Evolutionary conservation across 495 filamentous ascomycete species (phyloP).

Genomic region (Melanomma pulvis-pyrius): DNA sequence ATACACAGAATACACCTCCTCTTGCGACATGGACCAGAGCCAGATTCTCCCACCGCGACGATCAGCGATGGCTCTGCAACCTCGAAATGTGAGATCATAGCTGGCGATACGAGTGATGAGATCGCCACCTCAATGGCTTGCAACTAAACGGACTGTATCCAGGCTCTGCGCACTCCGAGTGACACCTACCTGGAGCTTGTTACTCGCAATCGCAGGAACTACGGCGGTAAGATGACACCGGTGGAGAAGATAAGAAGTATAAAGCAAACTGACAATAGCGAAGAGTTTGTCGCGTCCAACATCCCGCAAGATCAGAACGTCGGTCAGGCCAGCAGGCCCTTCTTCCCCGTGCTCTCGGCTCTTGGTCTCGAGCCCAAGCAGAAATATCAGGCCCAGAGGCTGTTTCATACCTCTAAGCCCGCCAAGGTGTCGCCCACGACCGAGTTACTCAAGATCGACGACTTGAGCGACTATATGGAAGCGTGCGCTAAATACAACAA

Average conservation of each 20-base stretch:
- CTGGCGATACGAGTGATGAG: neutral
- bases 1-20: neutral
- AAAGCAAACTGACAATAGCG: neutral
- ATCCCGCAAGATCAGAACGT: neutral
- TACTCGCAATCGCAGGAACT: neutral
- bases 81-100: neutral
- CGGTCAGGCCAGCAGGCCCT: neutral
- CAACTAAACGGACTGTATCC: neutral
- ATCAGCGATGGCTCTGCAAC: neutral
- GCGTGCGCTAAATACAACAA: neutral
- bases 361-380: neutral
- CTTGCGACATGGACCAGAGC: neutral
- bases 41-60: neutral
- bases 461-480: neutral
- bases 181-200: neutral
- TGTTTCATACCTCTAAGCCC: neutral
- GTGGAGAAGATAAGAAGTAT: neutral
- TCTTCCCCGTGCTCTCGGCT: neutral
- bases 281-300: neutral
- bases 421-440: neutral
- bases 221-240: neutral
- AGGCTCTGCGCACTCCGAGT: too few relatives aligned
- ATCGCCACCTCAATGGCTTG: neutral
- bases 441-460: slow-evolving; percentile 1
- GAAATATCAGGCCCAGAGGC: neutral